Conservation (phyloP, 805 yeast genomes). For the Dipodascus albidus region DNA sequence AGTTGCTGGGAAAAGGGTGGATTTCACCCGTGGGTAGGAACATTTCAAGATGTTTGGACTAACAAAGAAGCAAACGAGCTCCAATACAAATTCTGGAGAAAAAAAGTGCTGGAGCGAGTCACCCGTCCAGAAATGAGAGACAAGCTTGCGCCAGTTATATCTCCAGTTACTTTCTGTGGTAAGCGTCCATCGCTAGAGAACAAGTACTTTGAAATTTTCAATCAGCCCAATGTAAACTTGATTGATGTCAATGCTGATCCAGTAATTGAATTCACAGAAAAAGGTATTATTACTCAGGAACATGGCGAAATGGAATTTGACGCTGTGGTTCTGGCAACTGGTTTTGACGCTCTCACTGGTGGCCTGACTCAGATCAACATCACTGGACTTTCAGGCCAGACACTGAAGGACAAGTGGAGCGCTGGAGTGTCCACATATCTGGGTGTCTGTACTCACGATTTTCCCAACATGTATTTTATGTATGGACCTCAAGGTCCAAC, state of each 20-base stretch:
- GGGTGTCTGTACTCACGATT: conserved; percentile 19
- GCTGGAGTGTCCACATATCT: conserved; percentile 18
- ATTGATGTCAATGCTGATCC: conserved; percentile 17
- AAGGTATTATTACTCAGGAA: conserved; percentile 12
- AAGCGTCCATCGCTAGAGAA: conserved; percentile 20
- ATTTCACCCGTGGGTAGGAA: conserved; percentile 22
- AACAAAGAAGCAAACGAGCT: conserved; percentile 14
- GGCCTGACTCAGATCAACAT: conserved; percentile 1
- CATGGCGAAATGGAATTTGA: conserved; percentile 15
- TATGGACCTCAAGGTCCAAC: conserved; percentile 28
- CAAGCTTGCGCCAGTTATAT: conserved; percentile 17
- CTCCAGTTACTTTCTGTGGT: conserved; percentile 20
- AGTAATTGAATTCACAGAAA: conserved; percentile 15
- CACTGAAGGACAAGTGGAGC: conserved; percentile 18
- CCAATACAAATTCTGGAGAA: conserved; percentile 19
- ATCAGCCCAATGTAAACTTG: conserved; percentile 19
- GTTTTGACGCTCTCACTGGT: conserved; percentile 6
- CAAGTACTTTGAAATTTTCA: conserved; percentile 18
- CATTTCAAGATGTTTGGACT: conserved; percentile 14
- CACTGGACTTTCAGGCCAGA: not conserved
- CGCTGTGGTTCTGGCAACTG: conserved; percentile 5
- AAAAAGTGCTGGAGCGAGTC: conserved; percentile 13
- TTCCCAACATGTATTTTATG: conserved; percentile 23
- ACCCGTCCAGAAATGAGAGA: conserved; percentile 15
- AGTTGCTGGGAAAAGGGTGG: conserved; percentile 20